phyloP scores from a whole-genome alignment of 768 basidiomycete species.

The Lactifluus echinatus region DNA sequence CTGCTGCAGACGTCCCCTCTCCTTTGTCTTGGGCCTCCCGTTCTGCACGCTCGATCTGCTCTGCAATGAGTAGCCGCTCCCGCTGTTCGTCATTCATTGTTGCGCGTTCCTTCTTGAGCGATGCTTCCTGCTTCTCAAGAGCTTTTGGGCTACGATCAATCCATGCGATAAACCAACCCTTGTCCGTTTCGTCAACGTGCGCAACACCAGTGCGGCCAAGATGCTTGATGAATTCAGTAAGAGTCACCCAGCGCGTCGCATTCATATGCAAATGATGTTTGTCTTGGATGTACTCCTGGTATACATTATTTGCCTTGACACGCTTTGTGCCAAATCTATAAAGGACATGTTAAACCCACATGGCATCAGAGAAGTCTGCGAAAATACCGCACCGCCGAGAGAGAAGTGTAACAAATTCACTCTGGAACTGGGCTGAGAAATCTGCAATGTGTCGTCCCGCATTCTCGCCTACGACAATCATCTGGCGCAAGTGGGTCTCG shows the following conservation, averaged over 20 bases:
- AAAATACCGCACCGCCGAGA: conserved; percentile 64
- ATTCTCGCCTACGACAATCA: conserved; percentile 94
- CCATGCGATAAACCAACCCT: conserved; percentile 97
- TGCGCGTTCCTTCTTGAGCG: conserved; percentile 83
- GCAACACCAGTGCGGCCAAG: conserved; percentile 80
- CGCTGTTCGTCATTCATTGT: conserved; percentile 92
- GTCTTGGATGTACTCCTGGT: conserved; percentile 96
- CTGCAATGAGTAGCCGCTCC: conserved; percentile 79
- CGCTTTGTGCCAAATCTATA: conserved; percentile 86
- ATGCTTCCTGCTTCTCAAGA: conserved; percentile 83
- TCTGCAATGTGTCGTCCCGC: conserved; percentile 88
- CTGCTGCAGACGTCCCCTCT: conserved; percentile 25
- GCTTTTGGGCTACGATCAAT: conserved; percentile 95
- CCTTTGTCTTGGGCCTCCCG: conserved; percentile 35
- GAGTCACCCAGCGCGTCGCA: conserved; percentile 92
- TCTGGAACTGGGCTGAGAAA: conserved; percentile 83
- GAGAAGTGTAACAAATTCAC: conserved; percentile 84
- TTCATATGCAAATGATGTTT: conserved; percentile 97
- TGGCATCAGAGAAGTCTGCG: not conserved
- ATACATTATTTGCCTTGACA: conserved; percentile 89
- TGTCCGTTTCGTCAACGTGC: conserved; percentile 95
- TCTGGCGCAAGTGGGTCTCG: conserved; percentile 88
- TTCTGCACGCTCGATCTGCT: conserved; percentile 87
- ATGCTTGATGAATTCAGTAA: conserved; percentile 91
- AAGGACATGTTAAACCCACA: not conserved